Base-by-base conservation (phyloP, 176 grass and related monocot species). In the Hordeum marinum region DNA sequence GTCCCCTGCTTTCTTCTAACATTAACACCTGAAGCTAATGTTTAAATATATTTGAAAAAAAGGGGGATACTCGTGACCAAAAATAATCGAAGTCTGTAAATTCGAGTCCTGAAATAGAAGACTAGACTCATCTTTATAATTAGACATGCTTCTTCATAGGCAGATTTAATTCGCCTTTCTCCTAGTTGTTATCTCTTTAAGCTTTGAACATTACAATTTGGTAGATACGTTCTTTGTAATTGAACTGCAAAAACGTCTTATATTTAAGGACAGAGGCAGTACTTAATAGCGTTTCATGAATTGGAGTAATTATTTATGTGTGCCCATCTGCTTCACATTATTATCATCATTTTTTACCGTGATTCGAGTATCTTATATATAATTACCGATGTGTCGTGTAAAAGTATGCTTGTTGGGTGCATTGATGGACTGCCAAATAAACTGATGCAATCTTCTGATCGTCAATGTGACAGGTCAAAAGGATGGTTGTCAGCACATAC, bases 401-500 rank as follows among this genome's bases (percentile, higher is more conserved):
- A 37, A 78, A 13, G 48, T 59, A 68, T 79, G 24, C 23, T 43
- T 87, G 35, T 39, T 68, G 27, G 58, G 9, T 50, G 26, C 35
- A 37, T 24, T 73, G 0, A 9, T 62, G 17, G 12, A 23, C 31
- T 66, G 8, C 11, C 3, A 25, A 69, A 61, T 13, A 84, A 76
- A 76, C 20, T 59, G 11, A 39, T 68, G 5, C 8, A 54, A 79
- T 73, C 20, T 79, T 11, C 42, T 55, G 55, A 68, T 87, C 48
- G 40, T 78, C 63, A 62, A 83, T 78, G 36, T 68, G 78, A 14
- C 74, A 99, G 93, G 93, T 99, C 15, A 64, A 82, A 83, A 96
- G 96, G 81, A 96, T 99, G 96, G 88, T 99, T 83, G 93, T 99
- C 57, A 99, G 96, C 87, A 99, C 96, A 12, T 96, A 99, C 78